Conservation (phyloP, 352 stramenopile species). For the Globisporangium sylvaticum region DNA sequence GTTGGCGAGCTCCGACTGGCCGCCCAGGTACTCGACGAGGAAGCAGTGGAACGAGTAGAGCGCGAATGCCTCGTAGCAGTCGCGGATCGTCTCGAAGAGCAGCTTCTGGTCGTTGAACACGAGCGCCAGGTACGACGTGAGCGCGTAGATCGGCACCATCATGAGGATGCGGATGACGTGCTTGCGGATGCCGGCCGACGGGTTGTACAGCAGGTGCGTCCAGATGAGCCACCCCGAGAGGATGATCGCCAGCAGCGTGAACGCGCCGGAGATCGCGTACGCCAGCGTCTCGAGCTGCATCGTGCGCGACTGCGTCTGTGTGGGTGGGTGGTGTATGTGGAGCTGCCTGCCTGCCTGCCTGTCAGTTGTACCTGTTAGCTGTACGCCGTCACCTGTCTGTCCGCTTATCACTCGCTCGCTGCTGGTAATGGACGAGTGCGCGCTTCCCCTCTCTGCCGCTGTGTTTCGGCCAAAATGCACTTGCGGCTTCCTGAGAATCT, state of each 20-base stretch:
- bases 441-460: background rate
- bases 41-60: constrained; percentile 94
- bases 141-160: constrained; percentile 92
- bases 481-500: background rate
- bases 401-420: background rate
- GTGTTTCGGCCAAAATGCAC: background rate
- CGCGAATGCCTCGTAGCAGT: constrained; percentile 92
- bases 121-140: constrained; percentile 89
- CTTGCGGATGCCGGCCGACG: constrained; percentile 77
- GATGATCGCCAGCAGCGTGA: constrained; percentile 83
- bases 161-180: constrained; percentile 92
- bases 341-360: background rate
- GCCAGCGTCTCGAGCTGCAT: constrained; percentile 88
- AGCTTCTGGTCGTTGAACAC: constrained; percentile 89
- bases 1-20: constrained; percentile 73
- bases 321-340: background rate
- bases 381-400: background rate
- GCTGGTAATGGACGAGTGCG: background rate
- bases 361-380: background rate
- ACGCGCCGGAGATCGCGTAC: constrained; percentile 84
- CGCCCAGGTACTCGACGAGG: constrained; percentile 86
- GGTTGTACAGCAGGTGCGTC: constrained; percentile 87
- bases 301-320: background rate
- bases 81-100: constrained; percentile 87
- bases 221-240: constrained; percentile 86